Evolutionary conservation across 2,329 filamentous ascomycete genomes (phyloP).

Genomic region (Colletotrichum cereale): DNA sequence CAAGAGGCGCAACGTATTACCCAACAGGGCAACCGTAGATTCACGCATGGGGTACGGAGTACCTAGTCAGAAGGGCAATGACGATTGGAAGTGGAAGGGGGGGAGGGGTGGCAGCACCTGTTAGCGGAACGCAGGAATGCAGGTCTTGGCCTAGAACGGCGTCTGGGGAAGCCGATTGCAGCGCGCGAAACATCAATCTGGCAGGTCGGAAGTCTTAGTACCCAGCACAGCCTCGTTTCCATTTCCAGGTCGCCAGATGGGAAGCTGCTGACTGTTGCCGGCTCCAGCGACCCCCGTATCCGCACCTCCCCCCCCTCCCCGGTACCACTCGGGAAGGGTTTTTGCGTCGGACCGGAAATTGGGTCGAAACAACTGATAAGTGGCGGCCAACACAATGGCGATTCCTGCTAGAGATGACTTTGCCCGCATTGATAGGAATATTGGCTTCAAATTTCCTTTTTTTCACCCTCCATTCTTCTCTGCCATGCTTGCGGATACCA

Average conservation of each 20-base stretch:
- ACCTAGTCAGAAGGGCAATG: conserved; percentile 24
- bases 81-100: background rate
- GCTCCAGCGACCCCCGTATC: background rate
- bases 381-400: conserved; percentile 3
- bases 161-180: conserved; percentile 38
- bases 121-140: conserved; percentile 33
- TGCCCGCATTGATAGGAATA: conserved; percentile 1
- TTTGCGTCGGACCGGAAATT: conserved; percentile 20
- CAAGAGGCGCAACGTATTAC: conserved; percentile 6
- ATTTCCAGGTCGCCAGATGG: conserved; percentile 28
- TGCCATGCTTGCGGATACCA: conserved; percentile 16
- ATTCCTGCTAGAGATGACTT: conserved; percentile 9
- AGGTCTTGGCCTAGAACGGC: conserved; percentile 35
- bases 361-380: conserved; percentile 29
- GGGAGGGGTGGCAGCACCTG: background rate
- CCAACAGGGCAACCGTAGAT: conserved; percentile 23
- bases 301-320: background rate
- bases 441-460: conserved; percentile 13
- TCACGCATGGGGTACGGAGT: conserved; percentile 9
- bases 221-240: conserved; percentile 39
- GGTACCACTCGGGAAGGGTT: conserved; percentile 1
- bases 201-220: conserved; percentile 40
- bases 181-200: conserved; percentile 38
- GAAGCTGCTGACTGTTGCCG: conserved; percentile 22
- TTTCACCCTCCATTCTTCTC: background rate